phyloP scores from a whole-genome alignment of 1,284 basidiomycete species.

The Singerocomus inundabilis region DNA sequence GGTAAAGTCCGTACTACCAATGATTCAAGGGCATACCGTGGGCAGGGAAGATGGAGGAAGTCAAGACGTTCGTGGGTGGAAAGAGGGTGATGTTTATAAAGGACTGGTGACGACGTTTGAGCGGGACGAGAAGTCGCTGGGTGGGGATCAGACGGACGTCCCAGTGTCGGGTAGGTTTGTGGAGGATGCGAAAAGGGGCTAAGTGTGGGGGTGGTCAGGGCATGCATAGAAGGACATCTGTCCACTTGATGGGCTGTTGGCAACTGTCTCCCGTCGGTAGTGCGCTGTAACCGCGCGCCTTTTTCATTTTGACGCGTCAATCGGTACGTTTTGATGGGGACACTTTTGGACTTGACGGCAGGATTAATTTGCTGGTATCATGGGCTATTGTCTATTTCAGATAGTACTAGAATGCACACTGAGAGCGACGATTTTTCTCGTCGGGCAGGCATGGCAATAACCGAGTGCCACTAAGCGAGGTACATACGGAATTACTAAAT shows the following conservation, averaged over 20 bases:
- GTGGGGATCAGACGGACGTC: slow-evolving; percentile 38
- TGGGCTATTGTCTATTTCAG: slow-evolving; percentile 3
- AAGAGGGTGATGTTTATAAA: slow-evolving; percentile 45
- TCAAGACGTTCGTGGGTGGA: slow-evolving; percentile 51
- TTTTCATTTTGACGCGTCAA: slow-evolving; percentile 31
- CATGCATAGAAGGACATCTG: slow-evolving; percentile 10
- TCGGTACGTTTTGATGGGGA: slow-evolving; percentile 12
- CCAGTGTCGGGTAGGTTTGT: slow-evolving; percentile 46
- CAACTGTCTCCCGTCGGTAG: slow-evolving; percentile 20
- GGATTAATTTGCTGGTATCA: slow-evolving; percentile 6
- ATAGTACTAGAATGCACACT: neutral
- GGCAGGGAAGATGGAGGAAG: slow-evolving; percentile 62
- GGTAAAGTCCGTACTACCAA: slow-evolving; percentile 39
- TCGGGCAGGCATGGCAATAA: slow-evolving; percentile 1
- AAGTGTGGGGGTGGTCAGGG: neutral
- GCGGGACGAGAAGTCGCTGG: slow-evolving; percentile 42
- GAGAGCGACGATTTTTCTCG: neutral
- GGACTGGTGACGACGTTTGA: slow-evolving; percentile 49
- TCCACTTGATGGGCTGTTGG: slow-evolving; percentile 5
- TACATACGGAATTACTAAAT: slow-evolving; percentile 24
- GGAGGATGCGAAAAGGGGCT: slow-evolving; percentile 36
- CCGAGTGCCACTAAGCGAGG: slow-evolving; percentile 21
- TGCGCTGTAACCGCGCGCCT: slow-evolving; percentile 19
- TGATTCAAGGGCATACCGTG: slow-evolving; percentile 61
- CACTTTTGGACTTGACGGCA: neutral